A percentile compares a stretch with the other conserved stretches of the same genome.
phyloP scores from a whole-genome alignment of 208 protist genomes.

The Naegleria gruberi region DNA sequence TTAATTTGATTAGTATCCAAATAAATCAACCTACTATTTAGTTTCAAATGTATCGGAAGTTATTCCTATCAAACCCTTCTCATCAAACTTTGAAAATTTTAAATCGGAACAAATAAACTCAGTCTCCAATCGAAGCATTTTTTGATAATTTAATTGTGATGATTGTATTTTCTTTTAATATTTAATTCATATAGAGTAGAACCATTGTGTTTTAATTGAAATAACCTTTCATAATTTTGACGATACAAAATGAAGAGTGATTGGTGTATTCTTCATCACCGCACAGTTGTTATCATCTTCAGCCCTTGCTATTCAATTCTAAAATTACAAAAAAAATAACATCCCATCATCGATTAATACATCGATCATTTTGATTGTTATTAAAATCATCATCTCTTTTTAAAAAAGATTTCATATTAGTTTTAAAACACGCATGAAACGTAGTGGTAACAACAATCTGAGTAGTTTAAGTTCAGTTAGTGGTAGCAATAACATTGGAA shows the following conservation, averaged over 20 bases:
- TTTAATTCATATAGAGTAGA: too few relatives aligned
- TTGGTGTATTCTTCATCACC: too few relatives aligned
- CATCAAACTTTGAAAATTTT: conserved; percentile 1
- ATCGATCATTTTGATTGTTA: too few relatives aligned
- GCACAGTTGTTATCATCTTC: too few relatives aligned
- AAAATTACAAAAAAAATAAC: too few relatives aligned
- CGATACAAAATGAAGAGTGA: too few relatives aligned
- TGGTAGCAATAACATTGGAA: background rate
- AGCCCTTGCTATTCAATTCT: too few relatives aligned
- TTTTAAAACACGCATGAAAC: background rate
- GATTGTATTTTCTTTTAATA: too few relatives aligned
- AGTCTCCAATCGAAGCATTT: background rate
- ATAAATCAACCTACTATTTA: background rate
- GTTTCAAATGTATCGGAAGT: conserved; percentile 9
- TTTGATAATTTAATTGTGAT: background rate
- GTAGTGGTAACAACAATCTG: background rate
- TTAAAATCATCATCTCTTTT: too few relatives aligned
- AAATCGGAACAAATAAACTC: conserved; percentile 6
- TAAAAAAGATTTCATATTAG: too few relatives aligned
- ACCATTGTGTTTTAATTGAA: too few relatives aligned
- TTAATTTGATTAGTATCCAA: background rate
- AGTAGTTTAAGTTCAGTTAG: background rate
- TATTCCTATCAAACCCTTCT: background rate
- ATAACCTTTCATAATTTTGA: too few relatives aligned
- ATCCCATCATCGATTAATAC: background rate